These are phyloP conservation scores for Binderoboletus segoi DNA, from an alignment of 1,284 basidiomycete species.

Conservation along the genomic window DNA sequence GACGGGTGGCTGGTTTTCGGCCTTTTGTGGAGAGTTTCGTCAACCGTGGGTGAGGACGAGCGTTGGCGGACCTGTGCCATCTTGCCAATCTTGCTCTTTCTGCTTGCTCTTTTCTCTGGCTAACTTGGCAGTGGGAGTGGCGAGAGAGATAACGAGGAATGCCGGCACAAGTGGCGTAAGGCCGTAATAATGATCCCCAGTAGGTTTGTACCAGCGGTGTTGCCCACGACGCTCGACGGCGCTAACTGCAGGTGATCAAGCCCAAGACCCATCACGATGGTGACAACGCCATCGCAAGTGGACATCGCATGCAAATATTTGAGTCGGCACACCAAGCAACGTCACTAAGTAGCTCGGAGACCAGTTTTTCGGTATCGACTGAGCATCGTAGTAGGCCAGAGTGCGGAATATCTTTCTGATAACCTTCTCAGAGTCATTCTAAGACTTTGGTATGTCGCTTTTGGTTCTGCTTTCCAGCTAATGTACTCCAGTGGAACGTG, in stretches of 20 bases:
- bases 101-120: neutral
- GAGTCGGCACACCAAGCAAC: too few relatives aligned
- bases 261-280: neutral
- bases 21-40: conserved; percentile 22
- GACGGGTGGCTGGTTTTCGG: conserved; percentile 26
- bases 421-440: too few relatives aligned
- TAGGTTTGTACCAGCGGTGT: neutral
- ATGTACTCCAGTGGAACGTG: too few relatives aligned
- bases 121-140: neutral
- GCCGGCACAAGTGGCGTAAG: neutral
- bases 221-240: neutral
- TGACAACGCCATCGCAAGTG: neutral
- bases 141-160: neutral
- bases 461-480: too few relatives aligned
- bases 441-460: too few relatives aligned
- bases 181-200: neutral
- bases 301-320: neutral
- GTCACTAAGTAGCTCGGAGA: too few relatives aligned
- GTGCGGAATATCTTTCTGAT: too few relatives aligned
- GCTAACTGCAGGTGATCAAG: too few relatives aligned
- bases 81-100: neutral
- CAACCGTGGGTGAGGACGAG: conserved; percentile 24
- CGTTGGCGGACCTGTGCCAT: conserved; percentile 36
- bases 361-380: too few relatives aligned
- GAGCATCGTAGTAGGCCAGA: too few relatives aligned